phyloP scores from a whole-genome alignment of 805 yeast genomes.

The Schwanniomyces occidentalis region DNA sequence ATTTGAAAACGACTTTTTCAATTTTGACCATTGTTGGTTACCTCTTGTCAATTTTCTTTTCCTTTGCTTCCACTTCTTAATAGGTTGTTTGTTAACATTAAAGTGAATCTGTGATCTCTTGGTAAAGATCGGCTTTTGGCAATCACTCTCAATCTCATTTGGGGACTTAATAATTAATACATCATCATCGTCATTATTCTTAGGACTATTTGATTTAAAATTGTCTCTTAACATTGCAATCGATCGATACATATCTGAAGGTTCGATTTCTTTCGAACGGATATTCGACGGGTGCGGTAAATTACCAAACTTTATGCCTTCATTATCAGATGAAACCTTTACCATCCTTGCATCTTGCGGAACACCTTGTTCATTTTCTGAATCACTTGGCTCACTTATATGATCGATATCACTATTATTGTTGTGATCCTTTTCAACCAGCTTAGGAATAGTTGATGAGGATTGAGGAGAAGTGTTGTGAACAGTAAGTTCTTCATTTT shows the following conservation, averaged over 20 bases:
- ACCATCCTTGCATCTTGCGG: constrained; percentile 5
- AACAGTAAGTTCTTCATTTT: constrained; percentile 4
- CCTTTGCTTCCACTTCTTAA: constrained; percentile 14
- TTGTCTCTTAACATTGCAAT: constrained; percentile 73
- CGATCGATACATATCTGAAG: constrained; percentile 82
- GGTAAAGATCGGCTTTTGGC: constrained; percentile 36
- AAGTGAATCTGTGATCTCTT: constrained; percentile 30
- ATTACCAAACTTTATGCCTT: constrained; percentile 57
- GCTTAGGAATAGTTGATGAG: constrained; percentile 10
- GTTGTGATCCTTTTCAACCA: constrained; percentile 7
- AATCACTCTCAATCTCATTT: constrained; percentile 56
- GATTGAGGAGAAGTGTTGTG: constrained; percentile 14
- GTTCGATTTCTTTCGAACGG: constrained; percentile 52
- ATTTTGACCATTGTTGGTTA: constrained; percentile 19
- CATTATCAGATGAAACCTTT: constrained; percentile 5
- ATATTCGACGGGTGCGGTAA: constrained; percentile 55
- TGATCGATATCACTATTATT: constrained; percentile 22
- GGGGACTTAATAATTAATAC: constrained; percentile 80
- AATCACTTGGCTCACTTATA: constrained; percentile 47
- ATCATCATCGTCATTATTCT: constrained; percentile 54
- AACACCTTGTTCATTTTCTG: constrained; percentile 15
- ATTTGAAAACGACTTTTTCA: constrained; percentile 26
- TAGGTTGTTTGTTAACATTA: constrained; percentile 14
- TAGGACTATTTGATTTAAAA: constrained; percentile 32
- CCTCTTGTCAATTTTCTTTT: constrained; percentile 8